phyloP scores from a whole-genome alignment of 202 grass and related monocot genomes.

The Schoenoplectus triqueter region DNA sequence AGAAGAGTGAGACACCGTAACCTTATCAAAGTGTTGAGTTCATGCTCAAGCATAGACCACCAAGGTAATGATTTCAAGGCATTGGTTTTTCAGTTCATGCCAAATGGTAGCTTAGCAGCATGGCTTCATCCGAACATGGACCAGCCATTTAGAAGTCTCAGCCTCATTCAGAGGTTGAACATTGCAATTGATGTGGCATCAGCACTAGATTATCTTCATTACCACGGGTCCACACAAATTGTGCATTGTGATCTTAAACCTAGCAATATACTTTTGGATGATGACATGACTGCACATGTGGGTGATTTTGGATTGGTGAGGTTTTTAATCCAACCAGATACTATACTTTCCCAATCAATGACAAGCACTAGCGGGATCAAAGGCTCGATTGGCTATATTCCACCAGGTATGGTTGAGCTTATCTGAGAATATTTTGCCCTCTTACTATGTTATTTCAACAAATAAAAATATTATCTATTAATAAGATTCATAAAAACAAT shows the following conservation, averaged over 20 bases:
- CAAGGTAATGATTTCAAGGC: slow-evolving; percentile 50
- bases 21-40: slow-evolving; percentile 45
- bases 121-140: slow-evolving; percentile 44
- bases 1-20: slow-evolving; percentile 49
- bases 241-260: slow-evolving; percentile 65
- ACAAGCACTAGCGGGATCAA: slow-evolving; percentile 32
- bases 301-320: slow-evolving; percentile 51
- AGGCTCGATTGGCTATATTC: slow-evolving; percentile 60
- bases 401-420: slow-evolving; percentile 41
- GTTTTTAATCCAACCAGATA: background rate
- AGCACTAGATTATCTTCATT: slow-evolving; percentile 59
- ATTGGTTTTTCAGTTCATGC: slow-evolving; percentile 37
- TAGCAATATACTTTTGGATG: slow-evolving; percentile 61
- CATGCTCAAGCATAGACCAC: slow-evolving; percentile 49
- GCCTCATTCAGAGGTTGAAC: slow-evolving; percentile 39
- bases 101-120: slow-evolving; percentile 47
- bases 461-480: background rate
- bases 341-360: background rate
- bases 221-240: slow-evolving; percentile 39
- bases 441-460: background rate
- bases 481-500: background rate
- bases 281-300: slow-evolving; percentile 44
- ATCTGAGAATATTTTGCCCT: too few relatives aligned
- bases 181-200: slow-evolving; percentile 52
- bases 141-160: background rate